Base-by-base conservation (phyloP, 2,329 filamentous ascomycete genomes). In the Cercospora canescens region DNA sequence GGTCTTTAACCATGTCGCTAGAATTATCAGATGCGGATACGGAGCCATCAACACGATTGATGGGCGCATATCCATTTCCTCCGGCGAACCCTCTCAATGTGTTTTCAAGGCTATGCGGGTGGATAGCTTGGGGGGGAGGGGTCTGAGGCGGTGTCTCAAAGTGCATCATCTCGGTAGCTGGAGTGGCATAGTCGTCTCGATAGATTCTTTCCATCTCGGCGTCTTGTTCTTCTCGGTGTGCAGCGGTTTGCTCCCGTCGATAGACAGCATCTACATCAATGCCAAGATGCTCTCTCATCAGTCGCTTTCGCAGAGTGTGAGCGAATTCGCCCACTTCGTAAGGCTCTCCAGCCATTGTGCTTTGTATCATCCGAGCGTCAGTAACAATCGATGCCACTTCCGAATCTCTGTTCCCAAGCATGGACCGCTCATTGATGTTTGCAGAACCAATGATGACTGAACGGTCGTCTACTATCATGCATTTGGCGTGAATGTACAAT, bases 251-350 rank as follows among this genome's bases (percentile, higher is more conserved):
- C 55, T 79, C 76, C 4, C 74, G 71, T 24, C 75, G 72, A 61
- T 79, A 78, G 66, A 97, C 89, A 74, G 92, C 91, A 77, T 99
- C 95, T 4, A 97, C 93, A 75, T 98, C 94, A 41, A 98, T 83
- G n/a, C 95, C 95, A 32, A 99, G 84, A 81, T 99, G 95, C 79
- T 99, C 95, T 69, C 94, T 88, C 95, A 98, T 98, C 57, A 98
- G 84, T 28, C 95, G 91, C 82, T 97, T 89, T 32, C 95, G 92
- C 60, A 99, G 86, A 0, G 93, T 95, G 77, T 98, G 94, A 6
- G 95, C 92, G 78, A 97, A 99, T 28, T 92, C 89, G 50, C 93
- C 94, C 37, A 98, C 95, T 63, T 90, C 88, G 78, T 96, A 99
- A 5, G 93, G 92, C 73, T 91, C 85, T 39, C 94, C 94, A 60